Conservation (phyloP, 2,329 filamentous ascomycete genomes). For the Ciborinia camelliae region DNA sequence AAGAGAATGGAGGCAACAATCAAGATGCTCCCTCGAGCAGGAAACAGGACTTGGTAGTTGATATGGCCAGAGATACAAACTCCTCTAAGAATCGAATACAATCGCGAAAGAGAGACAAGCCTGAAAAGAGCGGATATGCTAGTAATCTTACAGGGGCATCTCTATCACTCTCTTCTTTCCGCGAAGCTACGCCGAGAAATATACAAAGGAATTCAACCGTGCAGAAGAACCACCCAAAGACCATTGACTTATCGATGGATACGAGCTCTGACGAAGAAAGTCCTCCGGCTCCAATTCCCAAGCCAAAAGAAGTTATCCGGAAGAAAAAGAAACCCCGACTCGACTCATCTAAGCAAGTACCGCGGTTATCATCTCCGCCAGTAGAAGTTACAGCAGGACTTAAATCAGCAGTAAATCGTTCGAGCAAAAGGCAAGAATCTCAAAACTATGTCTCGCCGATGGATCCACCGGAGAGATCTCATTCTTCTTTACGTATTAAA, state of each 20-base stretch:
- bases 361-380: background rate
- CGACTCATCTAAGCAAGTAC: background rate
- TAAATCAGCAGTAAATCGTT: background rate
- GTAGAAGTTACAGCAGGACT: background rate
- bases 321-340: background rate
- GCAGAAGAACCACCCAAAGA: background rate
- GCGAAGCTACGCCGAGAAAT: background rate
- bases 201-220: background rate
- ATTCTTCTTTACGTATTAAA: slow-evolving; percentile 34
- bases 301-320: background rate
- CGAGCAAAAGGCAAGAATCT: background rate
- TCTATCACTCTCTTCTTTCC: slow-evolving; percentile 26
- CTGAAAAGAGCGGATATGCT: slow-evolving; percentile 31
- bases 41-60: background rate
- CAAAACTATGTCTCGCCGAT: background rate
- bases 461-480: slow-evolving; percentile 15
- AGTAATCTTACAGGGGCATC: slow-evolving; percentile 33
- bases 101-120: slow-evolving; percentile 23
- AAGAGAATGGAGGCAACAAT: slow-evolving; percentile 13
- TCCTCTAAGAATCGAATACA: background rate
- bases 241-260: slow-evolving; percentile 11
- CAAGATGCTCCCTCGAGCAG: background rate
- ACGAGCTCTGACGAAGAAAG: slow-evolving; percentile 1
- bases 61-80: background rate
- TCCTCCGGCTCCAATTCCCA: background rate